These are phyloP conservation scores for Exophiala aquamarina DNA, from an alignment of 2,329 filamentous ascomycete species.

Conservation along the genomic window DNA sequence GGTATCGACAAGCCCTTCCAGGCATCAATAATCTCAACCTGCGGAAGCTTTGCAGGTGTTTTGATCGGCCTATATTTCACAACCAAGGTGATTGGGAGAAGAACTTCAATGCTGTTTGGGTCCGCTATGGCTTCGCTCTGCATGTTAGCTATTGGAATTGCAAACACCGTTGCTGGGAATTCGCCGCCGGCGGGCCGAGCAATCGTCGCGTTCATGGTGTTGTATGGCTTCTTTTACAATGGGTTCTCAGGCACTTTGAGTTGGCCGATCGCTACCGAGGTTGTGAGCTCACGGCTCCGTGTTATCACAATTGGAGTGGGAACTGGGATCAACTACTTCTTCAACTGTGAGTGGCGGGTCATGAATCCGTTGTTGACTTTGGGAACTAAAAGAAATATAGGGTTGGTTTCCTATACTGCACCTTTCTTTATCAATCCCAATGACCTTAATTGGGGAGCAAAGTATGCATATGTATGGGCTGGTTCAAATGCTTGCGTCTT, in stretches of 20 bases:
- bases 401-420: too few relatives aligned
- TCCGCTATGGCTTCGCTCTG: slow-evolving; percentile 38
- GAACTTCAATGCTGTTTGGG: slow-evolving; percentile 26
- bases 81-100: slow-evolving; percentile 38
- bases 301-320: slow-evolving; percentile 41
- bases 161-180: slow-evolving; percentile 36
- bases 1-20: slow-evolving; percentile 29
- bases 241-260: slow-evolving; percentile 38
- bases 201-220: slow-evolving; percentile 38
- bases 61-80: slow-evolving; percentile 36
- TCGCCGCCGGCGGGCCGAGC: slow-evolving; percentile 38
- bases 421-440: too few relatives aligned
- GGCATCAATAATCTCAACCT: slow-evolving; percentile 32
- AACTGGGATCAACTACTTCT: slow-evolving; percentile 43
- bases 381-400: too few relatives aligned
- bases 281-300: slow-evolving; percentile 39
- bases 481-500: slow-evolving; percentile 41
- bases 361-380: too few relatives aligned
- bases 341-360: slow-evolving; percentile 31
- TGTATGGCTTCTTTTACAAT: slow-evolving; percentile 39
- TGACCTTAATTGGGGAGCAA: too few relatives aligned
- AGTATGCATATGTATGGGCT: slow-evolving; percentile 52
- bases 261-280: slow-evolving; percentile 42
- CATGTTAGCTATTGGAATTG: slow-evolving; percentile 38
- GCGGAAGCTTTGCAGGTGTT: slow-evolving; percentile 39